phyloP scores from a whole-genome alignment of 2,329 filamentous ascomycete genomes.

The Gremmenia infestans region DNA sequence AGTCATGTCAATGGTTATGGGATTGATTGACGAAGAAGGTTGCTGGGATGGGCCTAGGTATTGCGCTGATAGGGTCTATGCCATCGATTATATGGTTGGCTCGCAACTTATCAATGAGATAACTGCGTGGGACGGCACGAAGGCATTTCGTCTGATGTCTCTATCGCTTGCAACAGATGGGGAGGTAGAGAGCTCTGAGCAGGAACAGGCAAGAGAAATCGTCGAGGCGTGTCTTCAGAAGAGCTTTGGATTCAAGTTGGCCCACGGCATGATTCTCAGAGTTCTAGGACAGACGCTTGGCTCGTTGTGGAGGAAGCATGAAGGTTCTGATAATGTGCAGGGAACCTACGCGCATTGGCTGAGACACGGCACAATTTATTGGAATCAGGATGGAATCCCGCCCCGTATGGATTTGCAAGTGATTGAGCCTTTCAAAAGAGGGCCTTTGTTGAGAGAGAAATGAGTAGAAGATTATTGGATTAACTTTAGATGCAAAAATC shows the following conservation, averaged over 20 bases:
- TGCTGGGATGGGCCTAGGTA: slow-evolving; percentile 52
- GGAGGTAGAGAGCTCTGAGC: slow-evolving; percentile 40
- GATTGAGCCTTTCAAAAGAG: slow-evolving; percentile 37
- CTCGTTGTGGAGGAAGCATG: slow-evolving; percentile 47
- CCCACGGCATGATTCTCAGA: slow-evolving; percentile 48
- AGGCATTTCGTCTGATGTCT: slow-evolving; percentile 47
- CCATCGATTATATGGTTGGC: slow-evolving; percentile 44
- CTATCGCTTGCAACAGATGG: slow-evolving; percentile 35
- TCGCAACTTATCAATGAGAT: slow-evolving; percentile 49
- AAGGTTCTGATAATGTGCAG: slow-evolving; percentile 42
- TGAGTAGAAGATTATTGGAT: slow-evolving; percentile 2
- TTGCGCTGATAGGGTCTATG: slow-evolving; percentile 43
- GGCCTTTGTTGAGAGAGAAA: slow-evolving; percentile 29
- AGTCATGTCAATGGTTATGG: slow-evolving; percentile 46
- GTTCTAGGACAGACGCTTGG: slow-evolving; percentile 47
- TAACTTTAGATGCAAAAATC: not conserved
- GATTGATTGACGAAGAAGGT: slow-evolving; percentile 44
- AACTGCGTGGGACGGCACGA: slow-evolving; percentile 46
- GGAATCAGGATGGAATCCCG: slow-evolving; percentile 40
- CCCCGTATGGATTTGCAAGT: slow-evolving; percentile 31
- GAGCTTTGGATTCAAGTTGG: slow-evolving; percentile 52
- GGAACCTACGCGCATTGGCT: slow-evolving; percentile 53
- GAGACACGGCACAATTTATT: slow-evolving; percentile 44
- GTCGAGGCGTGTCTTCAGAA: slow-evolving; percentile 45
- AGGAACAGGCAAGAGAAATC: slow-evolving; percentile 44